These are phyloP conservation scores for Suillus ampliporus DNA, from an alignment of 768 basidiomycete genomes.

Conservation along the genomic window DNA sequence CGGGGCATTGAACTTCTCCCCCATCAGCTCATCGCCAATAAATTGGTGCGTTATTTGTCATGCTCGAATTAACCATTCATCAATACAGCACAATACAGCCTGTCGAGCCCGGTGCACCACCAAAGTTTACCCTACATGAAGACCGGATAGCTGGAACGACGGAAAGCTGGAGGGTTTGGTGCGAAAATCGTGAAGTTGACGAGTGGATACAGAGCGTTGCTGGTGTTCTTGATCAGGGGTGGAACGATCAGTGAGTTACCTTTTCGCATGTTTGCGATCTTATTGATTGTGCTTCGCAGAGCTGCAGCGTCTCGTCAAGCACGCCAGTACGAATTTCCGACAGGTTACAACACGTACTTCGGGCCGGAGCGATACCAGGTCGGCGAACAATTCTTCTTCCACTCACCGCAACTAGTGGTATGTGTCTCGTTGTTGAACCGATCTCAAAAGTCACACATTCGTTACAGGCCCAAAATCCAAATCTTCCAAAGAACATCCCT, in stretches of 20 bases:
- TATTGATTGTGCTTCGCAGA: slow-evolving; percentile 41
- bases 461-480: slow-evolving; percentile 58
- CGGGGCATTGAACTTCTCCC: slow-evolving; percentile 73
- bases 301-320: slow-evolving; percentile 59
- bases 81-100: slow-evolving; percentile 49
- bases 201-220: slow-evolving; percentile 92
- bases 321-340: slow-evolving; percentile 93
- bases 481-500: slow-evolving; percentile 76
- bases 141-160: slow-evolving; percentile 78
- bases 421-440: slow-evolving; percentile 21
- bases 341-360: slow-evolving; percentile 87
- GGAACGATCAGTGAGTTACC: slow-evolving; percentile 81
- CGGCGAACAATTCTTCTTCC: slow-evolving; percentile 90
- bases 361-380: slow-evolving; percentile 80
- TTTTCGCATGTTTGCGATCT: not conserved
- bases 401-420: slow-evolving; percentile 62
- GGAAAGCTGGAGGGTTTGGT: slow-evolving; percentile 81
- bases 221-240: slow-evolving; percentile 84
- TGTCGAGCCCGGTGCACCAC: slow-evolving; percentile 69
- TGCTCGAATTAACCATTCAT: slow-evolving; percentile 10
- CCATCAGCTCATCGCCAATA: slow-evolving; percentile 89
- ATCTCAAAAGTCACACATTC: slow-evolving; percentile 14
- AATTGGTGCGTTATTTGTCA: slow-evolving; percentile 51
- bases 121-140: slow-evolving; percentile 74
- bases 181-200: slow-evolving; percentile 83